Base-by-base conservation (phyloP, 768 basidiomycete genomes). In the Mrakia frigida region DNA sequence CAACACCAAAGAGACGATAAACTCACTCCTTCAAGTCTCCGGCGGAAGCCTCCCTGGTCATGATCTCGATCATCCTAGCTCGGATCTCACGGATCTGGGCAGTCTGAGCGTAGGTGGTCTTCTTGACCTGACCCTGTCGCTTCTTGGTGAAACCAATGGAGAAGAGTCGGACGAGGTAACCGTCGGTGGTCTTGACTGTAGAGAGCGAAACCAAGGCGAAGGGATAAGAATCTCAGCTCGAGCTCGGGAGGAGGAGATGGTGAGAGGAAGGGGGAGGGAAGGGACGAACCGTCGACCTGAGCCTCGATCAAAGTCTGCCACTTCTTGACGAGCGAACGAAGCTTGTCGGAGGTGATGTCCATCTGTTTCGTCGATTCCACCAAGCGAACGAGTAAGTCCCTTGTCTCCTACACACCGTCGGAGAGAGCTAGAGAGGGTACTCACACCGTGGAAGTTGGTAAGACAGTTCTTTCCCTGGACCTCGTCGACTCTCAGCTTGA, bases 261-360 rank as follows among this genome's bases (percentile, higher is more conserved):
- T 16, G 60, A 31, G 60, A 61, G 28, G 33, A 28, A 25, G 14
- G 31, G 63, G n/a, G 21, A 21, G 11, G 63, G 37, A 9, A 65
- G 63, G 31, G 33, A 65, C 63, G 33, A 65, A 65, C 63, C 94
- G 83, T 99, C 97, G 84, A 98, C 92, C 84, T 94, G 92, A 53
- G 97, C 97, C 86, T 98, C 97, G 82, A 99, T 95, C 83, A 98
- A 91, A 28, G 96, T 90, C 86, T 98, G 97, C 97, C 97, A 99
- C 87, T 98, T 99, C 85, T 96, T 93, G 81, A 99, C 97, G 83
- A 99, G 94, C 70, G 97, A 98, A 75, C 97, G 94, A 80, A 98
- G 91, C 86, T 98, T 98, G 90, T 99, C 97, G 77, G 96, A 97
- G 79, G 97, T 98, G 87, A 99, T 98, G 87, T 96, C 93, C 96